Evolutionary conservation across 2,329 filamentous ascomycete species (phyloP), one percentile per base, ranked within the genome.

Genomic region (Neoascochyta sp.): DNA sequence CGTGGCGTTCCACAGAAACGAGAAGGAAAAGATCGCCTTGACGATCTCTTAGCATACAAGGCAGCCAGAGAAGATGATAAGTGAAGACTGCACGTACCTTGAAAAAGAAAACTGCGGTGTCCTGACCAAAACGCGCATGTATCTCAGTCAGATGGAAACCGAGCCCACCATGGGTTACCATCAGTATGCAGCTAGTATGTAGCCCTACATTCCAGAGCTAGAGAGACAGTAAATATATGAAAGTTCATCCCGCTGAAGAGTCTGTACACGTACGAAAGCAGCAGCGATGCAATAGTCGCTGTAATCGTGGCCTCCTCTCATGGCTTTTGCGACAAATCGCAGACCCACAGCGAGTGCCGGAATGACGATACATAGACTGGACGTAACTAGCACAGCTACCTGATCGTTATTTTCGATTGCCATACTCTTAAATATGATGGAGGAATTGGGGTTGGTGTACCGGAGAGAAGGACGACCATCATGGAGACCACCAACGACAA

Each of bases 1-100:
- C 2, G 41, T 45, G 3, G 33, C 41, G 11, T 50, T 49, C 47
- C 46, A 52, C 4, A 50, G 28, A 8, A 50, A 27, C 0, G 44
- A 24, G 23, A 50, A 50, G 1, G 40, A 20, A 40, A 50, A 45
- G 29, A 49, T 43, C 0, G 39, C 39, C 43, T 48, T n/a, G n/a
- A n/a, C n/a, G n/a, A n/a, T n/a, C n/a, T n/a, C n/a, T n/a, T n/a
- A n/a, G n/a, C n/a, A n/a, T n/a, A n/a, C n/a, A n/a, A n/a, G n/a
- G n/a, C n/a, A n/a, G n/a, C n/a, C n/a, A n/a, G n/a, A n/a, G n/a
- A n/a, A n/a, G 7, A 28, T 26, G 14, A n/a, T n/a, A 3, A 21
- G 17, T 16, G 3, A 12, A 6, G n/a, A 22, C n/a, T 5, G 16
- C 38, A 22, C 14, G 22, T 17, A 44, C 47, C 24, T 50, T 48